These are phyloP conservation scores for Rhododendron henanense DNA, from an alignment of 148 eudicot species.

Conservation along the genomic window DNA sequence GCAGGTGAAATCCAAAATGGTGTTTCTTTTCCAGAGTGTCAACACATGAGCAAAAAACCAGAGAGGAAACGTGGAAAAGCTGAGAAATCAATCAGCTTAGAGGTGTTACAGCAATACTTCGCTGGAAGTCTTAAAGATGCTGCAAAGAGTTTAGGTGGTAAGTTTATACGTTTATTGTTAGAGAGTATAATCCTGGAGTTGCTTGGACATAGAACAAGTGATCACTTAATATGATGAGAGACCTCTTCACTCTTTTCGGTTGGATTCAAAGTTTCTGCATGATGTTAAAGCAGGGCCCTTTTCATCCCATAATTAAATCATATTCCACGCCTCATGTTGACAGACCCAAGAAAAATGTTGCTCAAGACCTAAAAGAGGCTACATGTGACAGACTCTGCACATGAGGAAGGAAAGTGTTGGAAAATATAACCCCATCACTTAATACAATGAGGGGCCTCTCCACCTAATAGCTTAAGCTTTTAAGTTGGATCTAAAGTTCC, in stretches of 20 bases:
- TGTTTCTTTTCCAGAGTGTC: conserved; percentile 27
- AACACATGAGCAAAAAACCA: conserved; percentile 19
- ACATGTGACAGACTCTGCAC: neutral
- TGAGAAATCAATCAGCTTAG: conserved; percentile 87
- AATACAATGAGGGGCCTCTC: neutral
- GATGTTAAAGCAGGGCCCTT: neutral
- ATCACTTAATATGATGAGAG: neutral
- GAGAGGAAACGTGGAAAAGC: conserved; percentile 90
- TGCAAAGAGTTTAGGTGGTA: conserved; percentile 90
- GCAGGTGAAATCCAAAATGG: conserved; percentile 23
- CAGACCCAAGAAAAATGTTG: neutral
- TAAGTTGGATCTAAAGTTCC: conserved; percentile 11
- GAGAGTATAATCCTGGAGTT: neutral
- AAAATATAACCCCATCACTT: neutral
- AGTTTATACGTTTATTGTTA: conserved; percentile 1
- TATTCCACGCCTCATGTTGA: neutral
- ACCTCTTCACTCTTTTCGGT: neutral
- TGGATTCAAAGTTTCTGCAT: neutral
- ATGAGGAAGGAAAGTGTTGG: neutral
- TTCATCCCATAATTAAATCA: neutral
- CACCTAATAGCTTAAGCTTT: neutral
- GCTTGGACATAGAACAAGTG: neutral
- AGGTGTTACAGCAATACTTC: conserved; percentile 81
- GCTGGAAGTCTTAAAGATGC: conserved; percentile 93
- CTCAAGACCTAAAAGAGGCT: neutral